Base-by-base conservation (phyloP, 73 alveolate genomes). In the Stentor coeruleus region DNA sequence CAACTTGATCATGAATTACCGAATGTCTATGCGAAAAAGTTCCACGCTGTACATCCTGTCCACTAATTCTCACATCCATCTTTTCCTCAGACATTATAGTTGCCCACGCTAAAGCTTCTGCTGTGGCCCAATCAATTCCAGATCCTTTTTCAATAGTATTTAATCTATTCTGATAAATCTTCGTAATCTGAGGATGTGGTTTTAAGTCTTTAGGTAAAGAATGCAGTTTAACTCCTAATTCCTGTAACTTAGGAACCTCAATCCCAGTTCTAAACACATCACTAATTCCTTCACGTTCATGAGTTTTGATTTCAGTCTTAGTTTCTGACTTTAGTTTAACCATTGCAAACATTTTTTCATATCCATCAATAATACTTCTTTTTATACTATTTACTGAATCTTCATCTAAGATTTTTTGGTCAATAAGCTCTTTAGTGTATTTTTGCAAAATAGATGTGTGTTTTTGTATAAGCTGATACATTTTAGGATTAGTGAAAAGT, bases 1-100 rank as follows among this genome's bases (percentile, higher is more conserved):
- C 87, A 74, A 49, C 41, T 75, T 94, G 90, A 59, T 90, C 88
- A 77, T 86, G 88, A 37, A 94, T 81, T 26, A 91, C 93, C 58
- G 93, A 92, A 82, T 96, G 99, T 81, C 99, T 86, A 59, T 96
- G 98, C 28, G 98, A 92, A 82, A 96, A 96, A 30, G 99, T 96
- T 11, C 99, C 99, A 82, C 99, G 90, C 85, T 94, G 98, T 49
- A 96, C 99, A 83, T 96, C 99, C 86, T 96, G 91, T 31, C 99
- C 99, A 6, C 98, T 95, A 55, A 96, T 76, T 77, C 97, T 86
- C 40, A 91, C 96, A 73, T 86, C 90, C 89, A 74, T 81, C 59
- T 85, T 85, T 38, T 94, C 98, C 84, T 94, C 98, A 80, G 89
- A 82, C 35, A 96, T 92, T 20, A 96, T 87, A 28, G 98, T 75